phyloP scores from a whole-genome alignment of 306 rosid genomes.

The Ochetophila trinervis region DNA sequence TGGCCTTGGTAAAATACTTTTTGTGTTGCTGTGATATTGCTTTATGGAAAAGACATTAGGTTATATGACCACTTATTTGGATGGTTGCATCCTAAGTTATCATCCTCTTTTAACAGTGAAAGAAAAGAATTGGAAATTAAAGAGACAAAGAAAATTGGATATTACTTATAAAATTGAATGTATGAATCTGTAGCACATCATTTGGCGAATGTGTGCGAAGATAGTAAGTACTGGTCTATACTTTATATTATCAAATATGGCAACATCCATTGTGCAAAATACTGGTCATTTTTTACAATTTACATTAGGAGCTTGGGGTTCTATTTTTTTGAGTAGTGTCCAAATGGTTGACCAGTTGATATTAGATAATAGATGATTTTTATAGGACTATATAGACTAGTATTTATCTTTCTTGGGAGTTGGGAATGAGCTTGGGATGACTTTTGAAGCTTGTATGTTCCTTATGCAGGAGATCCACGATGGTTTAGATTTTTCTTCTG shows the following conservation, averaged over 20 bases:
- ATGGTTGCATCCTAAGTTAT: background rate
- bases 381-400: no score
- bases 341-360: no score
- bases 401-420: background rate
- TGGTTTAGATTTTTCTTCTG: conserved; percentile 63
- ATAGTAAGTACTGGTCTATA: no score
- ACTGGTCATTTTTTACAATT: no score
- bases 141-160: background rate
- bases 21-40: background rate
- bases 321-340: no score
- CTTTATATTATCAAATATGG: no score
- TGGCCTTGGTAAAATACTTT: background rate
- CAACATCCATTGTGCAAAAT: no score
- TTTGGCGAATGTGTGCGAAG: background rate
- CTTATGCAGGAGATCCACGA: conserved; percentile 74
- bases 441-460: conserved; percentile 7
- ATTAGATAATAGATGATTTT: no score
- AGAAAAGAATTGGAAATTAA: background rate
- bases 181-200: background rate
- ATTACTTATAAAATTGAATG: background rate
- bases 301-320: no score
- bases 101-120: background rate
- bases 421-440: conserved; percentile 13
- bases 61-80: background rate
- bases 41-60: no score